Conservation (phyloP, 179 eudicot species). For the Vitellaria paradoxa region DNA sequence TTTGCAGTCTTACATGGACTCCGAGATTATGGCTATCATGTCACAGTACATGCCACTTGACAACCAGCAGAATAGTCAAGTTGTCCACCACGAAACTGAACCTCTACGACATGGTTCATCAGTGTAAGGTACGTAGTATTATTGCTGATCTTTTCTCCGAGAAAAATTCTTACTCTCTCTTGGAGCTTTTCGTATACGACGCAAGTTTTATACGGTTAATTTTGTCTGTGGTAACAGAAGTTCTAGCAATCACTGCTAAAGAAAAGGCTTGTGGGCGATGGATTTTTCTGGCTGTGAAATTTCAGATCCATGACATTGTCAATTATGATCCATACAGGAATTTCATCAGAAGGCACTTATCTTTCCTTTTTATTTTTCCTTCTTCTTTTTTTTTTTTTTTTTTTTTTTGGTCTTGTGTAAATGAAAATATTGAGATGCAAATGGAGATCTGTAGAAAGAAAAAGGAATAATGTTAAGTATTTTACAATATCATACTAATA, state of each 20-base stretch:
- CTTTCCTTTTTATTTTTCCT: background rate
- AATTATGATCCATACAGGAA: background rate
- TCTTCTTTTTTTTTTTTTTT: background rate
- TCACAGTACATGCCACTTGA: slow-evolving; percentile 95
- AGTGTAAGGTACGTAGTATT: slow-evolving; percentile 20
- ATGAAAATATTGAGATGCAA: slow-evolving; percentile 13
- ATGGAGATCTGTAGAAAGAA: background rate
- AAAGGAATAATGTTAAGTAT: background rate
- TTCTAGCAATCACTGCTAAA: background rate
- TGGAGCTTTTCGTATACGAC: background rate
- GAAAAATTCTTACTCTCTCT: too few species aligned
- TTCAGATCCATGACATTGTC: background rate
- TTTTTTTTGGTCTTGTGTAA: background rate
- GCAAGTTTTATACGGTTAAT: background rate
- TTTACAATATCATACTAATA: background rate
- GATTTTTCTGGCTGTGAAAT: background rate
- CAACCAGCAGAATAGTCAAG: slow-evolving; percentile 49
- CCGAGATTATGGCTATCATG: slow-evolving; percentile 90
- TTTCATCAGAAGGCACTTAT: background rate
- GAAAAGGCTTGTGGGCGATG: background rate
- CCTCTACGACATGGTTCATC: slow-evolving; percentile 47
- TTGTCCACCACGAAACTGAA: slow-evolving; percentile 51
- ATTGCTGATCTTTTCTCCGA: background rate
- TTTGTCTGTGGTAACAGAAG: background rate
- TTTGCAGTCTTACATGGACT: slow-evolving; percentile 84